Conservation (phyloP, 2,329 filamentous ascomycete species). For the Nectriaceae sp. region DNA sequence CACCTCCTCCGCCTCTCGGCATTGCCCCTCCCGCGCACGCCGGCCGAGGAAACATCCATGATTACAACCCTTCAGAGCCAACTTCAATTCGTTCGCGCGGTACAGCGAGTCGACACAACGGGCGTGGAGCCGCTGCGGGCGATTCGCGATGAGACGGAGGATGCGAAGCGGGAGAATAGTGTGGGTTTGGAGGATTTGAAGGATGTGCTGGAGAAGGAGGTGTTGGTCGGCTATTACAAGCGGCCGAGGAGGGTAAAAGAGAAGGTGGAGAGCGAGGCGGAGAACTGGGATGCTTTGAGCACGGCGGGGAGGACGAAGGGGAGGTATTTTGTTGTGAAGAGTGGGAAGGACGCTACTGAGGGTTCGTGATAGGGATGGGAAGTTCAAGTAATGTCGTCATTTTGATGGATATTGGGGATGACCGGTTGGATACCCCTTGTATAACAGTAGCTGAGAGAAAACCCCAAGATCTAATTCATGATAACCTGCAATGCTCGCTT, state of each 20-base stretch:
- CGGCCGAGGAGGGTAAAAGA: slow-evolving; percentile 43
- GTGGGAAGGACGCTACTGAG: slow-evolving; percentile 43
- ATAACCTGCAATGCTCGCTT: too few relatives aligned
- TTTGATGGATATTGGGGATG: not conserved
- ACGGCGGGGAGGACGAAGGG: slow-evolving; percentile 67
- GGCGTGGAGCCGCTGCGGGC: slow-evolving; percentile 73
- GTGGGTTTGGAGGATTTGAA: slow-evolving; percentile 60
- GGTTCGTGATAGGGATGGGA: not conserved
- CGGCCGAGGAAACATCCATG: slow-evolving; percentile 68
- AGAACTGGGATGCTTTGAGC: slow-evolving; percentile 71
- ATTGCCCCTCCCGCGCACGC: slow-evolving; percentile 68
- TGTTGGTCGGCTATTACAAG: slow-evolving; percentile 56
- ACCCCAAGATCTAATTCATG: too few relatives aligned
- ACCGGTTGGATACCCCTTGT: slow-evolving; percentile 16
- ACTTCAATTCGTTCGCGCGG: slow-evolving; percentile 84
- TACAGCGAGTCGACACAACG: slow-evolving; percentile 76
- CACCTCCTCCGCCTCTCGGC: slow-evolving; percentile 90
- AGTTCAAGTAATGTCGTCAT: not conserved
- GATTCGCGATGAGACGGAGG: slow-evolving; percentile 78
- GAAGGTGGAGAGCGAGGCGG: slow-evolving; percentile 46
- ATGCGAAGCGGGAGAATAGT: slow-evolving; percentile 59
- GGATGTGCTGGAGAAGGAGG: slow-evolving; percentile 61
- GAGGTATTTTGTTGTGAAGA: slow-evolving; percentile 77
- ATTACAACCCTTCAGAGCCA: slow-evolving; percentile 77
- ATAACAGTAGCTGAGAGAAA: not conserved